Base-by-base conservation (phyloP, 768 basidiomycete species). In the Lactifluus piperatus region DNA sequence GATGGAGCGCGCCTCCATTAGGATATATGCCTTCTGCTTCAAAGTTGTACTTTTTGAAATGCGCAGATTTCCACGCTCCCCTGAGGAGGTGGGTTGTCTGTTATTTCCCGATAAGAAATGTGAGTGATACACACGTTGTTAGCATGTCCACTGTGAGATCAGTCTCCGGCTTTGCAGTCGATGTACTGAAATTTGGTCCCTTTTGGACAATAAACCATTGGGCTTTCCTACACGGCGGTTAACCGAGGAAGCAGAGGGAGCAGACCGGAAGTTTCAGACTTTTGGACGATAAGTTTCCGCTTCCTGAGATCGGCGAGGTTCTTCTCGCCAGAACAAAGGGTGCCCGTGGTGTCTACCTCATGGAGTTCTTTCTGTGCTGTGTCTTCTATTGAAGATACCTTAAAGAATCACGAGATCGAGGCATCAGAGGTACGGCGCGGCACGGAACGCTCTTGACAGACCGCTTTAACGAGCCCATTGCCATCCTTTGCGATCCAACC, bases 31-130 rank as follows among this genome's bases (percentile, higher is more conserved):
- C 97, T 63, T 94, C 94, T 0, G 97, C 94, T 65, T 95, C 94
- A 66, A 98, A 98, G 74, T 99, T 99, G 75, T 98, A 99, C 71
- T 94, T 94, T 71, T 99, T 99, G 81, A 91, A 99, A 9, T 79
- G 80, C 1, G 95, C 81, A 0, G 84, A 86, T 73, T 97, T 94
- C 97, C 97, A 98, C 18, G 90, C 76, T 7, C 94, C 97, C 39
- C 95, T 98, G 66, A 5, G 16, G 24, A 29, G 60, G 46, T 55
- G 60, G 57, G 36, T 30, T 44, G 9, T 30, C 14, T 13, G 29
- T 34, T 45, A 8, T 4, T 1, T 43, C 36, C 36, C 8, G 4
- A 45, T 37, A 2, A 58, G 30, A 22, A 34, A 39, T 32, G 24
- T 6, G 27, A n/a, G 27, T 16, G 1, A 27, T 30, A 76, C 89